Evolutionary conservation across 1,284 basidiomycete species (phyloP), one percentile per base, ranked within the genome.

Genomic region (Sphaerobolus stellatus): DNA sequence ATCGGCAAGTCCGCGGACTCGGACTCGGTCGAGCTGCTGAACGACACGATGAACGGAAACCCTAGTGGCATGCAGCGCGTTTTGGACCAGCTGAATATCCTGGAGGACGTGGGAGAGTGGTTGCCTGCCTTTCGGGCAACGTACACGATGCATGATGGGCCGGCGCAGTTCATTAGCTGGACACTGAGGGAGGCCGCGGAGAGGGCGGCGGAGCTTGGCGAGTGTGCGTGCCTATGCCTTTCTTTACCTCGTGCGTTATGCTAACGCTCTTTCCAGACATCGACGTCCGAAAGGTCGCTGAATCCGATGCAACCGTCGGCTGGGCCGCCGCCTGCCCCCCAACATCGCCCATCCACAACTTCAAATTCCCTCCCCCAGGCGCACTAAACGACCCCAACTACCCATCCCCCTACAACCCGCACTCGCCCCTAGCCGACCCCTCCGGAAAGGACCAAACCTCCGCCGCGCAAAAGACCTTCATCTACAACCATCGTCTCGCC

Each of bases 111-210:
- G 13, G 71, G 68, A 56, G 62, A 71, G 8, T 64, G 62, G 38
- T 64, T 78, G 1, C 75, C 75, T 0, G 63, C 73, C 0, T 79
- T 79, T 56, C 64, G 75, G 30, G 76, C 75, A 5, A 69, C 76
- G 1, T 75, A 78, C 54, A 75, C 72, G 1, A 75, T 75, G 1
- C 75, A 76, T 54, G 77, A 79, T 48, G 33, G 29, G 13, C 52
- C 52, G 13, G n/a, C n/a, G 8, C 36, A 36, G 18, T 34, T 47
- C 9, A 34, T 53, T 25, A 54, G 31, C 44, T 43, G 31, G 51
- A 45, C 38, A n/a, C 9, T 46, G 20, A 22, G 45, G 33, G 16
- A 24, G 8, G 34, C 33, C 18, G 38, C 44, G 2, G 40, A 52
- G 34, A 20, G n/a, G 27, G 52, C 52, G 4, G 52, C 52, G 13